Evolutionary conservation across 1,139 yeast species (phyloP).

Genomic region (Kurtzmaniella natalensis): DNA sequence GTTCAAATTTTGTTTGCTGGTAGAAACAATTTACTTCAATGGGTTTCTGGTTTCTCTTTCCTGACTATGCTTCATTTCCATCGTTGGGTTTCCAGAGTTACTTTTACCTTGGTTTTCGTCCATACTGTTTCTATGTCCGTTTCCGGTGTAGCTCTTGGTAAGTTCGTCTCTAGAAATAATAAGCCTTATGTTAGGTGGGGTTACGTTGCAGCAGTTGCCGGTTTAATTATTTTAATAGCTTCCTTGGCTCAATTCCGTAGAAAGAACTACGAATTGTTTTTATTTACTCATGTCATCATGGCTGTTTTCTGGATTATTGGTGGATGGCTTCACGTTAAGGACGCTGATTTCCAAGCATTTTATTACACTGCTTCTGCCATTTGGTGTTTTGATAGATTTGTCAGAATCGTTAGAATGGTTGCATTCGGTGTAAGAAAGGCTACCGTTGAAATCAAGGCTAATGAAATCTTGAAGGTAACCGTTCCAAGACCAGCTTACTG

Average conservation of each 20-base stretch:
- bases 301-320: slow-evolving; percentile 55
- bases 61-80: slow-evolving; percentile 61
- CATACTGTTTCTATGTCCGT: slow-evolving; percentile 50
- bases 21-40: slow-evolving; percentile 61
- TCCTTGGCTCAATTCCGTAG: slow-evolving; percentile 54
- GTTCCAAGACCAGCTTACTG: slow-evolving; percentile 33
- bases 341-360: slow-evolving; percentile 42
- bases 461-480: slow-evolving; percentile 40
- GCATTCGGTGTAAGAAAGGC: slow-evolving; percentile 50
- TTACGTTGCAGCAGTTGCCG: slow-evolving; percentile 38
- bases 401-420: slow-evolving; percentile 46
- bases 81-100: slow-evolving; percentile 57
- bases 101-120: slow-evolving; percentile 37
- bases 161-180: slow-evolving; percentile 32
- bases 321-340: slow-evolving; percentile 53
- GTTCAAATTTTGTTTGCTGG: slow-evolving; percentile 54
- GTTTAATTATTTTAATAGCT: slow-evolving; percentile 37
- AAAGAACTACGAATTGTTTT: slow-evolving; percentile 59
- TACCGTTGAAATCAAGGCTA: slow-evolving; percentile 41
- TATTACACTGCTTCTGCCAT: slow-evolving; percentile 52
- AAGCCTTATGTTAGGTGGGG: slow-evolving; percentile 52
- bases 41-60: slow-evolving; percentile 63
- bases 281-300: slow-evolving; percentile 52
- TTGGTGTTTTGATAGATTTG: slow-evolving; percentile 59
- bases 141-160: slow-evolving; percentile 31